A percentile compares a stretch with the other conserved stretches of the same genome.
Evolutionary conservation across 805 yeast species (phyloP).

Genomic region (Metschnikowia reukaufii): DNA sequence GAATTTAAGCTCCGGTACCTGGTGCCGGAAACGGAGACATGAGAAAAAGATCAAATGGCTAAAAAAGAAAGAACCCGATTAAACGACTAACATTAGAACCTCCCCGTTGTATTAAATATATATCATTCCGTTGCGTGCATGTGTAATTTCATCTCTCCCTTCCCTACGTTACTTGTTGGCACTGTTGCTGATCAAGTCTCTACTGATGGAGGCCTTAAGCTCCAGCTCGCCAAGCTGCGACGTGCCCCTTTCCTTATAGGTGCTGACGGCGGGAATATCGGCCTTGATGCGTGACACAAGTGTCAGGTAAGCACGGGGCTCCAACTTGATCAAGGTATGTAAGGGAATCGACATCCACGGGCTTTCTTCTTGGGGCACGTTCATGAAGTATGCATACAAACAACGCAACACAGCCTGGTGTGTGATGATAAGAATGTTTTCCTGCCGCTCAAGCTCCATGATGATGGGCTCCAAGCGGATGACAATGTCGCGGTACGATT

Average conservation of each 20-base stretch:
- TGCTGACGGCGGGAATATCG: conserved; percentile 95
- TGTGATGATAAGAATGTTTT: conserved; percentile 90
- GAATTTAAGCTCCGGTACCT: not conserved
- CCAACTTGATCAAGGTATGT: conserved; percentile 90
- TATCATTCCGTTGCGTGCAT: not conserved
- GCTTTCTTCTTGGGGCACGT: conserved; percentile 93
- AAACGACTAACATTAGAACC: not conserved
- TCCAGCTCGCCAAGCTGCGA: conserved; percentile 56
- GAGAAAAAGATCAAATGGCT: not conserved
- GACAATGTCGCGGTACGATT: conserved; percentile 93
- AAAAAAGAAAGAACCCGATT: not conserved
- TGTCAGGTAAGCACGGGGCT: conserved; percentile 93
- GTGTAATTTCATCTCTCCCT: not conserved
- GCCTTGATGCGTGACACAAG: conserved; percentile 88
- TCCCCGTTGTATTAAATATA: not conserved
- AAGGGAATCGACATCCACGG: conserved; percentile 99
- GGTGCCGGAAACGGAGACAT: no score
- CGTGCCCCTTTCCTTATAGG: conserved; percentile 94
- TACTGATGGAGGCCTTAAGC: conserved; percentile 42
- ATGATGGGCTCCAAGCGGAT: conserved; percentile 94
- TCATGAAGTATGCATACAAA: conserved; percentile 96
- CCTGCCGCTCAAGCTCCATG: conserved; percentile 97
- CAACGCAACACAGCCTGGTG: conserved; percentile 98
- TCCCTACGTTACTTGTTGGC: conserved; percentile 4
- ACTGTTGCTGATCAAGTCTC: conserved; percentile 49